Evolutionary conservation across 306 rosid species (phyloP), one percentile per base, ranked within the genome.

Genomic region (Lotus japonicus): DNA sequence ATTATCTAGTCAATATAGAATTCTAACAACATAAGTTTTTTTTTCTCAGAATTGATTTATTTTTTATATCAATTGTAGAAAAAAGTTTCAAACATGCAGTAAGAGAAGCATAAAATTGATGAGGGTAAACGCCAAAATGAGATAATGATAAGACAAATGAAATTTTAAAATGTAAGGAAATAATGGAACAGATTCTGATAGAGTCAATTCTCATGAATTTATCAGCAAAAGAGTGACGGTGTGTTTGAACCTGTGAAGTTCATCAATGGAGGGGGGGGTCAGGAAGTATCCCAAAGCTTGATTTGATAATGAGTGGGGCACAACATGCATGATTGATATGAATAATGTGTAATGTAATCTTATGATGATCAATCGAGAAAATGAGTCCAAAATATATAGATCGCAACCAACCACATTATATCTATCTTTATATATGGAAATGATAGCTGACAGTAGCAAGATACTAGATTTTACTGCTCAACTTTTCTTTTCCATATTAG

Each of bases 231-330:
- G n/a, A 52, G 56, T 31, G 49, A 71, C 55, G 83, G 71, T 70
- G 78, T 66, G 73, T 65, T 81, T 75, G 48, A 70, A 61, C 71
- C 66, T 83, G 85, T 77, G 88, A 85, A 70, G 23, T 72, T 78
- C 85, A 80, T 81, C 70, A 78, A 88, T 84, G 57, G 18, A 73
- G 48, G 11, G 61, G 39, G 81, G 83, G 86, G 86, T 45, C 83
- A 73, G 23, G 16, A 73, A 58, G 72, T 23, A 70, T 71, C 78
- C n/a, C 80, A 35, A 70, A 53, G 28, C 74, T 51, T 65, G 76
- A 78, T 83, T 77, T 62, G 75, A 77, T 62, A 28, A 69, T 42
- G 15, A 63, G 46, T 64, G 71, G 78, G 73, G 58, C 70, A 62
- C 48, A 31, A 31, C 19, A 67, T 68, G 77, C 64, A 75, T 66